Conservation (phyloP, 164 flowering plant species). For the Sextonia rubra region DNA sequence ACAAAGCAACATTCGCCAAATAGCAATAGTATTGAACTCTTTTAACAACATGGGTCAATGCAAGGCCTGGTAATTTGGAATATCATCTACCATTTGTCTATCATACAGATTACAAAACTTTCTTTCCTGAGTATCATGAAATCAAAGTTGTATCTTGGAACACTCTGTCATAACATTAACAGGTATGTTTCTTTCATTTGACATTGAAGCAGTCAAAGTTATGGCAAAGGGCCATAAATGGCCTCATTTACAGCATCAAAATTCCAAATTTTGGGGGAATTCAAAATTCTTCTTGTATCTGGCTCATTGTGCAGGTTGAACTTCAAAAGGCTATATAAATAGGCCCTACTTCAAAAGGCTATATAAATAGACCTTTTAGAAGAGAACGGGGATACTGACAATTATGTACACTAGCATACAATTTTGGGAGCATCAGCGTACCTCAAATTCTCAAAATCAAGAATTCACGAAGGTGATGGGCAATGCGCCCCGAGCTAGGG, state of each 20-base stretch:
- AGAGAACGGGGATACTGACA: constrained; percentile 6
- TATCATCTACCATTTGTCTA: no score
- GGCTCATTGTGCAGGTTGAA: background rate
- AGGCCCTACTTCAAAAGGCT: background rate
- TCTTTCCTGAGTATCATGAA: no score
- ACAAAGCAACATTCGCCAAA: no score
- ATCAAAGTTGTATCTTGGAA: no score
- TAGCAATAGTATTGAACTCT: no score
- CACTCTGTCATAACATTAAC: no score
- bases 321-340: background rate
- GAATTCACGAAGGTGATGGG: background rate
- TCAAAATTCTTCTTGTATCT: background rate
- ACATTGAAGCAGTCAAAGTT: background rate
- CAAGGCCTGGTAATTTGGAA: no score
- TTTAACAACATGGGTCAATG: no score
- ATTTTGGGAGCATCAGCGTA: constrained; percentile 13
- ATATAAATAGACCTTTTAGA: background rate
- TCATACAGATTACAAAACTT: no score
- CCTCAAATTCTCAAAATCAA: constrained; percentile 6
- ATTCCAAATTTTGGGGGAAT: background rate
- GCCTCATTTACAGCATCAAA: background rate
- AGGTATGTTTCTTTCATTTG: background rate
- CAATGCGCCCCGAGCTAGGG: background rate
- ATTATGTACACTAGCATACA: constrained; percentile 27
- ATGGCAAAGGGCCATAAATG: background rate